These are phyloP conservation scores for Ophiognomonia clavigignenti-juglandacearum DNA, from an alignment of 2,329 filamentous ascomycete species.

Conservation along the genomic window DNA sequence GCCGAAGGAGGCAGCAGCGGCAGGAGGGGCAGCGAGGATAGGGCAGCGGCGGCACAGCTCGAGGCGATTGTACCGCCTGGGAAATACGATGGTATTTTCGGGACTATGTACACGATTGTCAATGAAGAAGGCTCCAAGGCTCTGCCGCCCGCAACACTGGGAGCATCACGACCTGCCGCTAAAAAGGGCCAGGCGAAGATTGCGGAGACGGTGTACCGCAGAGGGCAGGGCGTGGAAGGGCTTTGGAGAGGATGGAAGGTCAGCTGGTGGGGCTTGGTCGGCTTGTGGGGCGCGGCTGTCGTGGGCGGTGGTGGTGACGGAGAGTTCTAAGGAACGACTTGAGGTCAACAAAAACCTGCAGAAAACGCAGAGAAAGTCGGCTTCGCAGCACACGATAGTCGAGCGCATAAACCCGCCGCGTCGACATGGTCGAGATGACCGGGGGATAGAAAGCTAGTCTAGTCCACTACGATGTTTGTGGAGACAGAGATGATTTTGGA, in stretches of 20 bases:
- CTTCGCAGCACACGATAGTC: too few species aligned
- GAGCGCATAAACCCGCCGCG: too few species aligned
- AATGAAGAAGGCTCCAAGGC: conserved; percentile 71
- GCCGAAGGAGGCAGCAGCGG: conserved; percentile 29
- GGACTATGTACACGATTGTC: conserved; percentile 84
- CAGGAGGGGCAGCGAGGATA: conserved; percentile 5
- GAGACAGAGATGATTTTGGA: not conserved
- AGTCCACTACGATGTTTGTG: too few species aligned
- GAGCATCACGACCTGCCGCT: conserved; percentile 23
- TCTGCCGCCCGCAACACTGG: conserved; percentile 29
- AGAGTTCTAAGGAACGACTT: conserved; percentile 48
- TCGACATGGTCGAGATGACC: too few species aligned
- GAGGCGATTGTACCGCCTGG: conserved; percentile 78
- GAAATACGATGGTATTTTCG: conserved; percentile 78
- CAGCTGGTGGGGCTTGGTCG: conserved; percentile 71
- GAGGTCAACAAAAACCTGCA: too few species aligned
- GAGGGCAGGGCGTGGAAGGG: conserved; percentile 64
- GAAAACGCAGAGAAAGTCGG: too few species aligned
- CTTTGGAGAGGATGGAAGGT: conserved; percentile 73
- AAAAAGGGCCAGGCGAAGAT: conserved; percentile 30
- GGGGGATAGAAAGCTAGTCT: too few species aligned
- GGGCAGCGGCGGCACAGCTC: conserved; percentile 29
- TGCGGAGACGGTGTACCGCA: conserved; percentile 41
- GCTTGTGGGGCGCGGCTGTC: conserved; percentile 66
- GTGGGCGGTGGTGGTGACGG: conserved; percentile 58